Base-by-base conservation (phyloP, 306 rosid genomes). In the Cicer judaicum region DNA sequence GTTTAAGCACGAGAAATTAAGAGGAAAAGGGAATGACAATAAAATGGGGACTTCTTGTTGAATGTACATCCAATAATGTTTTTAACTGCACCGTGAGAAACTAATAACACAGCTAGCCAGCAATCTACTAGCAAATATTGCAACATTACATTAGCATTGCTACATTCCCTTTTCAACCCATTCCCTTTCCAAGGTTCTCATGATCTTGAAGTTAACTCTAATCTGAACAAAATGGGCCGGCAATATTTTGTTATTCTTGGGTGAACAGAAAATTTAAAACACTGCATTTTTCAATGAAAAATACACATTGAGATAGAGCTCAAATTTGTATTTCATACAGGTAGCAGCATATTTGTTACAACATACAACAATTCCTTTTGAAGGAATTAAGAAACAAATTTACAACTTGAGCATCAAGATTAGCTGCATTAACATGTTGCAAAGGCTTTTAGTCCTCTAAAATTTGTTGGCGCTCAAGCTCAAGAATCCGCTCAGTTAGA, bases 381-480 rank as follows among this genome's bases (percentile, higher is more conserved):
- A 41, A 75, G 16, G 13, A 79, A 63, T 55, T 57, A 59, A 52
- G 81, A 29, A 47, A 68, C 74, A 54, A 18, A 68, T 66, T 70
- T 61, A 85, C 81, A 66, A 62, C 50, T 43, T 41, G 60, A 41
- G 67, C 70, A 78, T 44, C 55, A 18, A 42, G 19, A 64, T 53
- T 43, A 63, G 56, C 14, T 46, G 9, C 68, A 68, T 59, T 43
- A 74, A 63, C 34, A 78, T 12, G 73, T 40, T 47, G 61, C 9
- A 68, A 29, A 61, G 40, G 67, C 65, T 83, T 29, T 29, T 83
- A 90, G 83, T 89, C 90, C 80, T 88, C 90, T 24, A 77, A 76
- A 52, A 78, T 84, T 55, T 81, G 88, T 67, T 85, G 91, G 44
- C 80, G 85, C 83, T 92, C 87, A 60, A 88, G 84, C 80, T 79